Conservation (phyloP, 352 stramenopile genomes). For the Phytopythium vexans region DNA sequence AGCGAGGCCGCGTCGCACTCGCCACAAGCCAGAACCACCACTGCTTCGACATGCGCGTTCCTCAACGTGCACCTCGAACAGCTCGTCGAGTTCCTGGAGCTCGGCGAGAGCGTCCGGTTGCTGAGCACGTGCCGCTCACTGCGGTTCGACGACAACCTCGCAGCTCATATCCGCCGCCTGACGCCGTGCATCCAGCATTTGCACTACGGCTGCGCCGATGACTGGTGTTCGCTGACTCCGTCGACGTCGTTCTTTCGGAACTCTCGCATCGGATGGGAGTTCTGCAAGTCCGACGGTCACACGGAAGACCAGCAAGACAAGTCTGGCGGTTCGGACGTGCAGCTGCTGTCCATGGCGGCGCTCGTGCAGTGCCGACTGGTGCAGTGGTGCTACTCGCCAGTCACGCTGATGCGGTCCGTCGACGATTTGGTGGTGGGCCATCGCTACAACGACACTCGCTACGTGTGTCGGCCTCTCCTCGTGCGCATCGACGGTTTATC, state of each 20-base stretch:
- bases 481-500: background rate
- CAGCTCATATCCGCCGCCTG: background rate
- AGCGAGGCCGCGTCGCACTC: no score
- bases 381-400: constrained; percentile 8
- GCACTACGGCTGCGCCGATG: constrained; percentile 2
- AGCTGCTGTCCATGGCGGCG: constrained; percentile 2
- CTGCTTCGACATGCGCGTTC: background rate
- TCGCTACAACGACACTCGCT: constrained; percentile 7
- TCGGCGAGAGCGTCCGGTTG: constrained; percentile 2
- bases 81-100: constrained; percentile 5
- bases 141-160: background rate
- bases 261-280: background rate
- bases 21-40: no score
- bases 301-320: background rate
- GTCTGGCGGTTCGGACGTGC: background rate
- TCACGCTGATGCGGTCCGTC: constrained; percentile 7
- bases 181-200: background rate
- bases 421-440: constrained; percentile 6
- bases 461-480: constrained; percentile 8
- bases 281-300: background rate
- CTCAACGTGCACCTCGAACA: constrained; percentile 1
- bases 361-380: constrained; percentile 5
- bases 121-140: constrained; percentile 5
- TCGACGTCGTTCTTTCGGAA: constrained; percentile 1
- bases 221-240: constrained; percentile 6